A percentile compares a stretch with the other conserved stretches of the same genome.
Evolutionary conservation across 805 yeast genomes (phyloP).

Genomic region (Debaryomyces maramus): DNA sequence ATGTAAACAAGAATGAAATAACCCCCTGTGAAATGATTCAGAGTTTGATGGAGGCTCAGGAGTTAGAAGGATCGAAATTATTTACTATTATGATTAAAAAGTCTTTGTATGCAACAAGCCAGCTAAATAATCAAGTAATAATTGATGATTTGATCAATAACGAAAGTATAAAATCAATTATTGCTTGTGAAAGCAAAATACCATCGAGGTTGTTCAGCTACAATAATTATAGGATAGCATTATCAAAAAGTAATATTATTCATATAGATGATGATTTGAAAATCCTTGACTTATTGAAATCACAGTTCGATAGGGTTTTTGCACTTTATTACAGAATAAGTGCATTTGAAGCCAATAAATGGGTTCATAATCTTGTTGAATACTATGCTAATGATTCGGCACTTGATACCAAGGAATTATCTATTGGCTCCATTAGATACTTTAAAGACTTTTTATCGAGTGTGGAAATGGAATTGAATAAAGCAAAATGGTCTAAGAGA

Average conservation of each 20-base stretch:
- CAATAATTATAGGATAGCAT: slow-evolving; percentile 2
- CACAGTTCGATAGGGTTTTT: slow-evolving; percentile 7
- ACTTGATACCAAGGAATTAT: not conserved
- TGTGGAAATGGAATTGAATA: slow-evolving; percentile 2
- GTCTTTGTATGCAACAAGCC: slow-evolving; percentile 6
- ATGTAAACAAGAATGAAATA: not conserved
- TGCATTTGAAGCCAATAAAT: slow-evolving; percentile 5
- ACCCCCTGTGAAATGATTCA: slow-evolving; percentile 7
- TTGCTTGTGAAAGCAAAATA: slow-evolving; percentile 11
- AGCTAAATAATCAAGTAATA: slow-evolving; percentile 7
- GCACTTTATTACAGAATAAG: slow-evolving; percentile 4
- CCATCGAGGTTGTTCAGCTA: slow-evolving; percentile 6
- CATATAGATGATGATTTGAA: not conserved
- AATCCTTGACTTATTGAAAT: slow-evolving; percentile 1
- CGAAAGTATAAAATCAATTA: slow-evolving; percentile 12
- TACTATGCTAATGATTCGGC: not conserved
- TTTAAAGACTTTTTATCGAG: slow-evolving; percentile 4
- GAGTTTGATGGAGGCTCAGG: slow-evolving; percentile 12
- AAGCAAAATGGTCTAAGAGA: slow-evolving; percentile 2
- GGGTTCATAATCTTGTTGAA: slow-evolving; percentile 2
- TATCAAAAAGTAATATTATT: not conserved
- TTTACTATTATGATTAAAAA: slow-evolving; percentile 13
- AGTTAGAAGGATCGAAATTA: slow-evolving; percentile 13
- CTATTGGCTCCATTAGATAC: slow-evolving; percentile 2
- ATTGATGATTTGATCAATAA: slow-evolving; percentile 6